Evolutionary conservation across 768 basidiomycete genomes (phyloP).

Genomic region (Lactifluus volemus): DNA sequence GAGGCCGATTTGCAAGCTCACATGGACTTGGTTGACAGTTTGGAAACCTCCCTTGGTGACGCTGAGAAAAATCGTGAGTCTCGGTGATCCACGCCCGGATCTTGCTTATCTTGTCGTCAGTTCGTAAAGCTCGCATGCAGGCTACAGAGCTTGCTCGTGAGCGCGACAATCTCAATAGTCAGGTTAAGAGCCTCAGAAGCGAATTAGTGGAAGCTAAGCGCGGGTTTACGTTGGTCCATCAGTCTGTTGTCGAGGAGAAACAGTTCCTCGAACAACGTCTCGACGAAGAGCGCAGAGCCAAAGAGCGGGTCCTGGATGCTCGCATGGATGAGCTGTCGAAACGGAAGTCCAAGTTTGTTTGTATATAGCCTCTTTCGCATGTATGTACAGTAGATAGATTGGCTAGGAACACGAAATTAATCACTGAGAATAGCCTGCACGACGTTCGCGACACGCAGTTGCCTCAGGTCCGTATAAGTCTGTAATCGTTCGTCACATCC

Average conservation of each 20-base stretch:
- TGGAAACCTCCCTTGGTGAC: slow-evolving; percentile 82
- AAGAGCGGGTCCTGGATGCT: slow-evolving; percentile 79
- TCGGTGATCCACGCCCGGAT: not conserved
- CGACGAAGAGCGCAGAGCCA: slow-evolving; percentile 82
- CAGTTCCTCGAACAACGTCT: slow-evolving; percentile 74
- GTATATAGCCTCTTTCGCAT: slow-evolving; percentile 45
- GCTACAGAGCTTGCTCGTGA: slow-evolving; percentile 84
- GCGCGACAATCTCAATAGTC: slow-evolving; percentile 61
- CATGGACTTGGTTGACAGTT: slow-evolving; percentile 78
- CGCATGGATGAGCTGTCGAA: slow-evolving; percentile 79
- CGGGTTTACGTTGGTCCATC: slow-evolving; percentile 68
- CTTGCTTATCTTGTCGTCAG: slow-evolving; percentile 30
- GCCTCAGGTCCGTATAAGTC: slow-evolving; percentile 95
- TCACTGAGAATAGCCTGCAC: slow-evolving; percentile 87
- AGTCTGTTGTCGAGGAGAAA: slow-evolving; percentile 82
- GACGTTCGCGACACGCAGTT: slow-evolving; percentile 84
- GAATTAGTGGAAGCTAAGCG: slow-evolving; percentile 73
- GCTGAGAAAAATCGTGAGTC: slow-evolving; percentile 87
- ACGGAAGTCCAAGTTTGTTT: slow-evolving; percentile 90
- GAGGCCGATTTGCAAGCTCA: slow-evolving; percentile 87
- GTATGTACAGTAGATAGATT: not conserved
- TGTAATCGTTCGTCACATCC: slow-evolving; percentile 26
- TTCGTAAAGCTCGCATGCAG: slow-evolving; percentile 91
- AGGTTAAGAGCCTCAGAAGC: slow-evolving; percentile 56
- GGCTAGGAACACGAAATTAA: slow-evolving; percentile 25